Percentiles rank a stretch among this genome's conserved stretches.
Evolutionary conservation across 495 filamentous ascomycete species (phyloP).

Genomic region (Penicillium malachiteum): DNA sequence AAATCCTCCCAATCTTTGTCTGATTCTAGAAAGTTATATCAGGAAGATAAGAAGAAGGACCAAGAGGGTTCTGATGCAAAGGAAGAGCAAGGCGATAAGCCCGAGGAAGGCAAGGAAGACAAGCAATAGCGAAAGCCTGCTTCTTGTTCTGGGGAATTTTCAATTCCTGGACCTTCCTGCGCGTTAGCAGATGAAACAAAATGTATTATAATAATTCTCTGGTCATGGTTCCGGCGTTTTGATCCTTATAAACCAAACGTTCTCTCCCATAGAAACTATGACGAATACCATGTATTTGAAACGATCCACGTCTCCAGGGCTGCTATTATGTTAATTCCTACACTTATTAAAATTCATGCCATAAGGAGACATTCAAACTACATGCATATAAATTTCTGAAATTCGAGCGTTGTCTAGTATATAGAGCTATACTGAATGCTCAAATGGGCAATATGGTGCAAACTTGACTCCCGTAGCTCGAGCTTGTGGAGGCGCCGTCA

Average conservation of each 20-base stretch:
- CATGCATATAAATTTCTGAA: no score
- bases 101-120: not conserved
- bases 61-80: not conserved
- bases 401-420: no score
- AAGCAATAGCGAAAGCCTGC: not conserved
- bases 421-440: no score
- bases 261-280: no score
- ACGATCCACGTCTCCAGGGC: no score
- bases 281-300: no score
- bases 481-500: constrained; percentile 14
- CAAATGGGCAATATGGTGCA: not conserved
- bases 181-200: not conserved
- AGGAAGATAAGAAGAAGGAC: constrained; percentile 15
- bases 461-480: constrained; percentile 4
- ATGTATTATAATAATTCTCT: not conserved
- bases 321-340: no score
- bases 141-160: not conserved
- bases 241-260: no score
- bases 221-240: not conserved
- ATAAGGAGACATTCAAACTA: no score
- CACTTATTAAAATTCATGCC: no score
- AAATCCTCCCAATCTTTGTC: constrained; percentile 22
- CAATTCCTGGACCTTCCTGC: not conserved
- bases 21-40: constrained; percentile 31
- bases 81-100: not conserved